Percentiles rank a stretch among this genome's conserved stretches.
These are phyloP conservation scores for Lepiota subincarnata DNA, from an alignment of 768 basidiomycete species.

Conservation along the genomic window DNA sequence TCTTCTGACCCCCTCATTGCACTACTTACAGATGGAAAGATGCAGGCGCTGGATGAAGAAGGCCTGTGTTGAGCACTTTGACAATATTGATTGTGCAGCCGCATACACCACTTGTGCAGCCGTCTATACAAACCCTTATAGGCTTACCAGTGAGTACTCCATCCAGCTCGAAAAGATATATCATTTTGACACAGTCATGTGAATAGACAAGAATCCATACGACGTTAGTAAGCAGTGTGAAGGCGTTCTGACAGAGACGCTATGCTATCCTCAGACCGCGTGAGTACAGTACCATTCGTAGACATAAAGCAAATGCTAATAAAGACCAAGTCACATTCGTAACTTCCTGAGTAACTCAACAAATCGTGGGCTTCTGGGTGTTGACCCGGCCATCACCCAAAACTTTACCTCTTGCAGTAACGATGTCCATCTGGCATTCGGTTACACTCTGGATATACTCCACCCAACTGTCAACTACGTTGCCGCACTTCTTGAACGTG, in stretches of 20 bases:
- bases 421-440: slow-evolving; percentile 49
- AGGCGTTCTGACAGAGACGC: slow-evolving; percentile 37
- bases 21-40: slow-evolving; percentile 53
- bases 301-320: background rate
- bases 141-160: slow-evolving; percentile 33
- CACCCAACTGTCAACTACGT: slow-evolving; percentile 54
- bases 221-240: slow-evolving; percentile 63
- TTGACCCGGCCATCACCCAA: slow-evolving; percentile 39
- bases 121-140: slow-evolving; percentile 40
- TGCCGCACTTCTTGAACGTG: slow-evolving; percentile 65
- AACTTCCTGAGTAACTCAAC: slow-evolving; percentile 58
- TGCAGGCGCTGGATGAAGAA: slow-evolving; percentile 54
- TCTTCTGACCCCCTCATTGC: background rate
- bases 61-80: slow-evolving; percentile 59
- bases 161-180: too few relatives aligned
- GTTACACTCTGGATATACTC: slow-evolving; percentile 34
- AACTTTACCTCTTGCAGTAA: slow-evolving; percentile 30
- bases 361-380: slow-evolving; percentile 55
- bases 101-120: slow-evolving; percentile 57
- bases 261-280: slow-evolving; percentile 58
- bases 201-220: slow-evolving; percentile 54
- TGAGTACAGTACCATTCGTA: slow-evolving; percentile 7
- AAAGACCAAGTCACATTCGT: slow-evolving; percentile 43
- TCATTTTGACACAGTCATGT: too few relatives aligned
- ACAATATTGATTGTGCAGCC: slow-evolving; percentile 60